Evolutionary conservation across 1,139 yeast genomes (phyloP).

Genomic region (Scheffersomyces titani): DNA sequence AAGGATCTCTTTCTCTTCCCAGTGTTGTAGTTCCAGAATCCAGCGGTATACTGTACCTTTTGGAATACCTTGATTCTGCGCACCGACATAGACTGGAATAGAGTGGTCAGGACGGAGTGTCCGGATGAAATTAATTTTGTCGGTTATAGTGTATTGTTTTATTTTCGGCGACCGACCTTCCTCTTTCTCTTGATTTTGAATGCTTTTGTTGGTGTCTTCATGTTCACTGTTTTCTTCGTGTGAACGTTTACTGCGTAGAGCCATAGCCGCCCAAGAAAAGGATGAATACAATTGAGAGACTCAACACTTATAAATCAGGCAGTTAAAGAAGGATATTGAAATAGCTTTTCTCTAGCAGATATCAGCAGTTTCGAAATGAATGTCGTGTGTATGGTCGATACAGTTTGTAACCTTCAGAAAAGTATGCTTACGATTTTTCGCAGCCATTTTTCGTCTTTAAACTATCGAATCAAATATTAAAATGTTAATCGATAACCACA

Average conservation of each 20-base stretch:
- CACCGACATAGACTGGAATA: background rate
- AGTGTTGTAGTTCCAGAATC: background rate
- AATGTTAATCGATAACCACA: too few species aligned
- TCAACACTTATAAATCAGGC: background rate
- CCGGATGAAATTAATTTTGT: background rate
- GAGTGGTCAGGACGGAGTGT: background rate
- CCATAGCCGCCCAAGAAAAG: background rate
- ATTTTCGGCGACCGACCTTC: background rate
- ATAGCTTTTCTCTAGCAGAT: background rate
- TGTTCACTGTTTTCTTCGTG: background rate
- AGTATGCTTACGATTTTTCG: background rate
- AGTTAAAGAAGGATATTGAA: background rate
- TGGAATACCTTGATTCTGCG: background rate
- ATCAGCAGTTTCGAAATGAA: background rate
- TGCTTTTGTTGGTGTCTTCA: background rate
- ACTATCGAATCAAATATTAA: too few species aligned
- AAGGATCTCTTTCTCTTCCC: background rate
- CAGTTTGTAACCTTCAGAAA: background rate
- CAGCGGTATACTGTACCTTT: background rate
- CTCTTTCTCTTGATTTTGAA: background rate
- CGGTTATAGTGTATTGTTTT: background rate
- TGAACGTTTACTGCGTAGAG: background rate
- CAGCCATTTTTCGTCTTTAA: background rate
- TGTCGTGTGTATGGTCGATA: background rate
- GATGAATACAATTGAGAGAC: background rate